Percentiles rank a stretch among this genome's conserved stretches.
Evolutionary conservation across 2,329 filamentous ascomycete genomes (phyloP).

Genomic region (Cladophialophora immunda): DNA sequence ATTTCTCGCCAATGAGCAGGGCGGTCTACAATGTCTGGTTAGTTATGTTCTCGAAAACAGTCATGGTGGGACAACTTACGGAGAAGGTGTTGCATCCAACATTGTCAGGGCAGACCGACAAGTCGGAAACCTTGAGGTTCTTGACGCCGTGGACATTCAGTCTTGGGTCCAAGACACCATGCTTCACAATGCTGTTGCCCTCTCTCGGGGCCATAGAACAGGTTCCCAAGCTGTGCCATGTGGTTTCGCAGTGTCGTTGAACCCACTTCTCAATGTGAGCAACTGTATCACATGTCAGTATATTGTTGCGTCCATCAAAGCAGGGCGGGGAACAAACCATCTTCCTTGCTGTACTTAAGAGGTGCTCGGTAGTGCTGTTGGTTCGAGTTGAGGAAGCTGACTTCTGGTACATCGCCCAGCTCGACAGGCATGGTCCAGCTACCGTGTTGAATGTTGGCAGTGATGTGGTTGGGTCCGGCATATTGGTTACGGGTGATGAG

Average conservation of each 20-base stretch:
- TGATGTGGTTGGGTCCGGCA: constrained; percentile 75
- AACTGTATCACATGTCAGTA: constrained; percentile 39
- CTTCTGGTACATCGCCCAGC: constrained; percentile 60
- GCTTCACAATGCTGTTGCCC: constrained; percentile 81
- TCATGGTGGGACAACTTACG: constrained; percentile 39
- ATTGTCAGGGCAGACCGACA: constrained; percentile 80
- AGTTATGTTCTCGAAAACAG: constrained; percentile 52
- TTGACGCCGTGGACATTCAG: constrained; percentile 81
- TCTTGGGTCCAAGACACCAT: constrained; percentile 79
- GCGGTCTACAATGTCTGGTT: constrained; percentile 61
- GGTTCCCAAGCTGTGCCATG: constrained; percentile 74
- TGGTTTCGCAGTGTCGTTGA: constrained; percentile 77
- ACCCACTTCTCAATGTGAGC: constrained; percentile 74
- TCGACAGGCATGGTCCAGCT: constrained; percentile 72
- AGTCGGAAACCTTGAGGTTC: constrained; percentile 78
- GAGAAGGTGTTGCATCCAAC: constrained; percentile 73
- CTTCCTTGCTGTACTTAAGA: constrained; percentile 68
- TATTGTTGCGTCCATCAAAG: not conserved
- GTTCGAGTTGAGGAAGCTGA: constrained; percentile 70
- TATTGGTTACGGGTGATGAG: constrained; percentile 78
- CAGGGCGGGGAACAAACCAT: constrained; percentile 38
- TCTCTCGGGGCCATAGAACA: constrained; percentile 80
- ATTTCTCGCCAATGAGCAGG: constrained; percentile 79
- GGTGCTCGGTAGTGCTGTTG: constrained; percentile 55
- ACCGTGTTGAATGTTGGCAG: constrained; percentile 76